Percentiles rank a stretch among this genome's conserved stretches.
Evolutionary conservation across 192 early-diverging fungal species (phyloP).

Genomic region (Spizellomyces sp.): DNA sequence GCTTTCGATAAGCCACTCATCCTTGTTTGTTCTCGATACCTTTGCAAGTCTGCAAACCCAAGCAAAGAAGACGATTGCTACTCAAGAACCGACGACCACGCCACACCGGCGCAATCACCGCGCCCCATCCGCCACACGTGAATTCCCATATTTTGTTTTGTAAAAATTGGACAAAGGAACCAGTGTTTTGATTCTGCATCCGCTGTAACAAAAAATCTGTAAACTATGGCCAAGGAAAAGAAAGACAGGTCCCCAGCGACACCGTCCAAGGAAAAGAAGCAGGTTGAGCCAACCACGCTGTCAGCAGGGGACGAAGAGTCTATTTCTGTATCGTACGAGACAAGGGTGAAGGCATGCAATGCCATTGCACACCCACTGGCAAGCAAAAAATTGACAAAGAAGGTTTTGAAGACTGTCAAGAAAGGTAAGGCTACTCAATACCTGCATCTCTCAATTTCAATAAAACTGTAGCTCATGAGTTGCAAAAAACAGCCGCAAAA

Average conservation of each 20-base stretch:
- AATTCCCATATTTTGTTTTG: too few species aligned
- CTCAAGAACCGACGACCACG: too few species aligned
- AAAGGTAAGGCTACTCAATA: constrained; percentile 60
- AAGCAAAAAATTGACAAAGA: constrained; percentile 79
- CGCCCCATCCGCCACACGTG: too few species aligned
- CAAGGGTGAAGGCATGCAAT: constrained; percentile 56
- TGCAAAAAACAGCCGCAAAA: constrained; percentile 65
- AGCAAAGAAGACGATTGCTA: too few species aligned
- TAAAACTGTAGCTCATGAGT: background rate
- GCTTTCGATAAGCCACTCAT: constrained; percentile 19
- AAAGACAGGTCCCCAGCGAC: constrained; percentile 30
- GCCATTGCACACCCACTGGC: constrained; percentile 84
- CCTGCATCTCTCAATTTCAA: background rate
- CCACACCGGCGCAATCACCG: too few species aligned
- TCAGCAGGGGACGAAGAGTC: constrained; percentile 46
- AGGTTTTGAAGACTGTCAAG: constrained; percentile 87
- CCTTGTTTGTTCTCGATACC: background rate
- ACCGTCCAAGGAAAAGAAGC: constrained; percentile 39
- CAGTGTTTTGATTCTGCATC: too few species aligned
- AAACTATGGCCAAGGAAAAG: constrained; percentile 25
- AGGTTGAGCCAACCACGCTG: constrained; percentile 43
- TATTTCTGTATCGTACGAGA: constrained; percentile 54
- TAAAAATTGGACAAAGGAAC: too few species aligned
- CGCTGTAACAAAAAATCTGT: too few species aligned
- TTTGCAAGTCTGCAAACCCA: too few species aligned